These are phyloP conservation scores for Lasiodiplodia sp. DNA, from an alignment of 2,329 filamentous ascomycete genomes.

Conservation along the genomic window DNA sequence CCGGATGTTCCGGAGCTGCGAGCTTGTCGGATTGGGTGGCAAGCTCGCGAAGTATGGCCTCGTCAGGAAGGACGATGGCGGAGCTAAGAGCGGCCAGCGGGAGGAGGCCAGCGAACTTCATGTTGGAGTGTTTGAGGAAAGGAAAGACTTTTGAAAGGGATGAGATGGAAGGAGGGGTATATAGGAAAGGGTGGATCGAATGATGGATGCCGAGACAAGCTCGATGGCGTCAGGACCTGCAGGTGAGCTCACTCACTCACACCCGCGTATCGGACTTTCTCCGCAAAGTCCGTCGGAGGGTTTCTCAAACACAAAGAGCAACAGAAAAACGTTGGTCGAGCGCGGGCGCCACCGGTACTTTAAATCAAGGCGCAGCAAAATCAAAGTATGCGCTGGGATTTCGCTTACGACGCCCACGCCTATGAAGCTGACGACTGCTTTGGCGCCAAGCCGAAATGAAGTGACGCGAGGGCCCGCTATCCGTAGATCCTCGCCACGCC, in stretches of 20 bases:
- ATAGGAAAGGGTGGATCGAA: conserved; percentile 8
- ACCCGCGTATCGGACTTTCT: conserved; percentile 23
- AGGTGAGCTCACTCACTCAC: conserved; percentile 8
- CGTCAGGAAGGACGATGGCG: conserved; percentile 62
- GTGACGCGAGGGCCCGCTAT: conserved; percentile 22
- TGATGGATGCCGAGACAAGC: conserved; percentile 29
- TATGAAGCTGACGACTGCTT: conserved; percentile 28
- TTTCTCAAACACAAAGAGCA: conserved; percentile 8
- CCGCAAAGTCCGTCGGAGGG: conserved; percentile 1
- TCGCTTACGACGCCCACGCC: conserved; percentile 25
- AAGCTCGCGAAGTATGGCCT: conserved; percentile 45
- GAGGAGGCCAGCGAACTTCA: conserved; percentile 59
- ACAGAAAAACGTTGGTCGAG: not conserved
- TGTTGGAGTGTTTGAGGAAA: conserved; percentile 42
- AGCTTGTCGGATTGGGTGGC: conserved; percentile 42
- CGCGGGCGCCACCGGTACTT: conserved; percentile 2
- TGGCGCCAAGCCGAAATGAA: conserved; percentile 28
- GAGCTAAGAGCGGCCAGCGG: conserved; percentile 58
- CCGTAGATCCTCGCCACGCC: conserved; percentile 15
- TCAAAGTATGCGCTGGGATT: not conserved
- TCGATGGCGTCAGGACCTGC: conserved; percentile 43
- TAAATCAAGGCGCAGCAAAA: conserved; percentile 1
- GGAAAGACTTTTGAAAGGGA: conserved; percentile 23
- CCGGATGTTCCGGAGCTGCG: conserved; percentile 26
- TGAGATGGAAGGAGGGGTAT: conserved; percentile 24